Evolutionary conservation across 345 rosid genomes (phyloP).

Genomic region (Excoecaria cochinchinensis): DNA sequence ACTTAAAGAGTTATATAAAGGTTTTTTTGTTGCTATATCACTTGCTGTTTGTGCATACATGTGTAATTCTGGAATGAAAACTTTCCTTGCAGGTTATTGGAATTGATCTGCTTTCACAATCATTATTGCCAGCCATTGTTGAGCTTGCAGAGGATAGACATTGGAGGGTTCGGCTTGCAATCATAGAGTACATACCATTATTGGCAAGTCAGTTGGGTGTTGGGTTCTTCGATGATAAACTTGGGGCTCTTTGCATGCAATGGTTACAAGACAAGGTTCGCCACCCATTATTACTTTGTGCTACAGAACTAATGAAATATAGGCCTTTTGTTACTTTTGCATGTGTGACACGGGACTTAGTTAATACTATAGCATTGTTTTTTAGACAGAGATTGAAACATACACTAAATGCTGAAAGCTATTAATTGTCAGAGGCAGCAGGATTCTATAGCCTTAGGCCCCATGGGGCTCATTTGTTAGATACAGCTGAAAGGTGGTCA

Average conservation of each 20-base stretch:
- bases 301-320: neutral
- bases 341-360: neutral
- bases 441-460: neutral
- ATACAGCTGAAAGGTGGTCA: neutral
- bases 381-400: neutral
- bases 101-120: conserved; percentile 91
- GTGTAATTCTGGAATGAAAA: neutral
- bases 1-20: neutral
- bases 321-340: neutral
- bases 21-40: neutral
- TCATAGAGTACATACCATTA: conserved; percentile 91
- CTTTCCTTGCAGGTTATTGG: conserved; percentile 74
- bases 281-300: neutral
- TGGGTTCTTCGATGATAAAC: conserved; percentile 90
- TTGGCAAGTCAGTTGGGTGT: conserved; percentile 95
- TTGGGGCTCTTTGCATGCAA: conserved; percentile 96
- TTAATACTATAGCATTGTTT: neutral
- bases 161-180: conserved; percentile 95
- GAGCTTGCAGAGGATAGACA: conserved; percentile 99
- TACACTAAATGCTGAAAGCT: neutral
- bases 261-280: conserved; percentile 95
- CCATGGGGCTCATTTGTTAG: neutral
- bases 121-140: conserved; percentile 91
- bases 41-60: neutral
- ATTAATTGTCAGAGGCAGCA: neutral